Percentiles rank a stretch among this genome's conserved stretches.
Evolutionary conservation across 306 rosid genomes (phyloP).

Genomic region (Vigna hirtella): DNA sequence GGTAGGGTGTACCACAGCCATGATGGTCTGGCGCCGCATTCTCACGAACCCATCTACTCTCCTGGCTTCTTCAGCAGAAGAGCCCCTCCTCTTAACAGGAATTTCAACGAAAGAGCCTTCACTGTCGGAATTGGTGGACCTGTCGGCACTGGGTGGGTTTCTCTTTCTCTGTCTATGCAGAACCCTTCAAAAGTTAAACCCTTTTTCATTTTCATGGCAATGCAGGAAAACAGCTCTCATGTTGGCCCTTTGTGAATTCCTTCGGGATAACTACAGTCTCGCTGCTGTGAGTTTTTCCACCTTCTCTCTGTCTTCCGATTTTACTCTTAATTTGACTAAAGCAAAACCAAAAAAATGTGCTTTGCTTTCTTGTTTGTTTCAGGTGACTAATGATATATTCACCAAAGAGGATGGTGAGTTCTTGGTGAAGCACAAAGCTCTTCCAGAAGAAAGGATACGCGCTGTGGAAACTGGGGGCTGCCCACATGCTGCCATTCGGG

Average conservation of each 20-base stretch:
- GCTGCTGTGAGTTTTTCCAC: conserved; percentile 71
- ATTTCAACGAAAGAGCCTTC: conserved; percentile 90
- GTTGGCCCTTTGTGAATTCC: conserved; percentile 78
- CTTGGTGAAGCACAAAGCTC: conserved; percentile 91
- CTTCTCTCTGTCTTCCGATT: conserved; percentile 1
- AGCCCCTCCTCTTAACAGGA: conserved; percentile 76
- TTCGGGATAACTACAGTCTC: conserved; percentile 91
- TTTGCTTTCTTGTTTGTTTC: background rate
- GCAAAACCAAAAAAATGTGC: background rate
- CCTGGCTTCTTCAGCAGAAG: conserved; percentile 93
- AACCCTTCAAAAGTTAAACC: background rate
- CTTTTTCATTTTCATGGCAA: background rate
- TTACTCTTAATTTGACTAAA: background rate
- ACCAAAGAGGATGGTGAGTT: conserved; percentile 98
- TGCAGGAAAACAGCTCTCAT: conserved; percentile 92
- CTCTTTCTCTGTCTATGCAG: no score
- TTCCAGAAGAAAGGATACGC: conserved; percentile 91
- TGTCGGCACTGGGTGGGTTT: conserved; percentile 79
- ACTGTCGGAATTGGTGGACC: conserved; percentile 98
- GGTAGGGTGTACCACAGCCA: conserved; percentile 94
- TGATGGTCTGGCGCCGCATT: conserved; percentile 96
- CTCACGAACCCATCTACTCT: conserved; percentile 94
- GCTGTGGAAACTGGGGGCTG: conserved; percentile 99
- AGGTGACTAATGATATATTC: conserved; percentile 98
- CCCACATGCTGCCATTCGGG: conserved; percentile 95